A percentile compares a stretch with the other conserved stretches of the same genome.
These are phyloP conservation scores for bread wheat (Triticum aestivum) DNA, from an alignment of 176 grass and related monocot genomes.

Conservation along the genomic window IWGSC_CS_RefSeq_v2.1 NC_057814.1:7921025-7921524, in stretches of 20 bases:
- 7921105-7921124: background rate
- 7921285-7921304: too few relatives aligned
- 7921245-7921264: slow-evolving; percentile 27
- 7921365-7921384: too few relatives aligned
- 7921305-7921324: too few relatives aligned
- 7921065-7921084: background rate
- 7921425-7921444: too few relatives aligned
- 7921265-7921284: background rate
- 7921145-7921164: accelerated
- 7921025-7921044: background rate
- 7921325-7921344: too few relatives aligned
- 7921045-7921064: accelerated
- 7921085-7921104: background rate
- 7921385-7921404: too few relatives aligned
- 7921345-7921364: too few relatives aligned
- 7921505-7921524: too few relatives aligned
- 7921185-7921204: background rate
- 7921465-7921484: too few relatives aligned
- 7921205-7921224: accelerated
- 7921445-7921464: too few relatives aligned
- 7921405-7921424: too few relatives aligned
- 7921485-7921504: too few relatives aligned
- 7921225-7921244: background rate
- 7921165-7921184: background rate
- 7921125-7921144: accelerated